Conservation (phyloP, 202 grass and related monocot genomes). For the Eragrostis tef region DNA sequence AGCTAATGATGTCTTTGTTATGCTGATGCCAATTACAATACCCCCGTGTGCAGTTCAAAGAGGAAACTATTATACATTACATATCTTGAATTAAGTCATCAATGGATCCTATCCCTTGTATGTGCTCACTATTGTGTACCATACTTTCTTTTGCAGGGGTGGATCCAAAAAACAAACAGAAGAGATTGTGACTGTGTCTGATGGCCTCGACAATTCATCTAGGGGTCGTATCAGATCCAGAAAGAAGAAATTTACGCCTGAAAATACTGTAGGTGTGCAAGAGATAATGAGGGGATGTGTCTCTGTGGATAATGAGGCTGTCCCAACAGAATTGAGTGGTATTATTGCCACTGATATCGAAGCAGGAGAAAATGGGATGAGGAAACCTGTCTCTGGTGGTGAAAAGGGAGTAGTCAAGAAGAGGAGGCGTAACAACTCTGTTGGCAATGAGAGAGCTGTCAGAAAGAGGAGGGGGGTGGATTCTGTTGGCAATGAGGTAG, state of each 20-base stretch:
- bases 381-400: neutral
- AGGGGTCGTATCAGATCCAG: conserved; percentile 20
- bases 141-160: conserved; percentile 39
- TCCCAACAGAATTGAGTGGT: neutral
- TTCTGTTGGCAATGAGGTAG: no score
- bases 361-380: neutral
- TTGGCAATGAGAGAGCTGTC: neutral
- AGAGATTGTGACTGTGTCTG: conserved; percentile 29
- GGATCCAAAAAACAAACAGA: conserved; percentile 22
- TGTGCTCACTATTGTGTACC: conserved; percentile 36
- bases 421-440: neutral
- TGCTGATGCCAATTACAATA: conserved; percentile 5
- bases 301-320: conserved; percentile 30
- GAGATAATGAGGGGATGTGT: conserved; percentile 44
- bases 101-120: conserved; percentile 41
- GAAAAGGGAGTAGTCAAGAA: conserved; percentile 36
- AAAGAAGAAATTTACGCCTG: conserved; percentile 42
- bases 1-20: conserved; percentile 13
- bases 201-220: conserved; percentile 44
- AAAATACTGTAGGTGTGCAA: conserved; percentile 32
- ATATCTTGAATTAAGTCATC: neutral
- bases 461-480: conserved; percentile 8
- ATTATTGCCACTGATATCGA: conserved; percentile 23
- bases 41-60: neutral
- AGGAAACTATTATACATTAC: conserved; percentile 1